Conservation (phyloP, 139 green algal species). For the Choricystis sp. region DNA sequence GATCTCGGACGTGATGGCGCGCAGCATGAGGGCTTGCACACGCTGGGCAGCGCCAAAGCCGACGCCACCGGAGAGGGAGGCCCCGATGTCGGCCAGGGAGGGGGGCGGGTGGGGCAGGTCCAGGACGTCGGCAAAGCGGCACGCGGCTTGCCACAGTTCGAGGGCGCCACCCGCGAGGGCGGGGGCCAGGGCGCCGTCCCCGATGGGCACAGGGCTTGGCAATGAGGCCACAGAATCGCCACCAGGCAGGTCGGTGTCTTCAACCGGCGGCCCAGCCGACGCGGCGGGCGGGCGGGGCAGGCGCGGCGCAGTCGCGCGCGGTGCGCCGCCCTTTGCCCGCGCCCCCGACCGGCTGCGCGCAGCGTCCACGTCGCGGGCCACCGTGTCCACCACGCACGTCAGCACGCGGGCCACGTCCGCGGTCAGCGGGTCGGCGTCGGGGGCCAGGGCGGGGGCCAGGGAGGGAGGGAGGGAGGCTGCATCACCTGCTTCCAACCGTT, state of each 20-base stretch:
- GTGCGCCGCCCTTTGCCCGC: too few relatives aligned
- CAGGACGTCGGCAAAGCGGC: background rate
- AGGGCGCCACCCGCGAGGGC: background rate
- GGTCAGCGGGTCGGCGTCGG: too few relatives aligned
- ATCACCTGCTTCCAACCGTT: too few relatives aligned
- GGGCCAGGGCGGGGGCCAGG: background rate
- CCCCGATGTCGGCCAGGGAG: background rate
- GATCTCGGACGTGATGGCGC: background rate
- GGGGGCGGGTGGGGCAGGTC: background rate
- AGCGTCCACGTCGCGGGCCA: background rate
- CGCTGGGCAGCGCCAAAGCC: background rate
- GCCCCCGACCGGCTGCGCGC: too few relatives aligned
- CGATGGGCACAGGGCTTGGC: background rate
- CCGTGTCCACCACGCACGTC: background rate
- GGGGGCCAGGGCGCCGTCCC: background rate
- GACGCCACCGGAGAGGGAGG: background rate
- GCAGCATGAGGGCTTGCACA: background rate
- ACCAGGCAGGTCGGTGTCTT: background rate
- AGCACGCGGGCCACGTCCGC: background rate
- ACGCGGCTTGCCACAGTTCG: background rate
- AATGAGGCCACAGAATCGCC: background rate
- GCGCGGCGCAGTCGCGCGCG: too few relatives aligned
- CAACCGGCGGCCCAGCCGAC: background rate
- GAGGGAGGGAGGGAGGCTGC: background rate
- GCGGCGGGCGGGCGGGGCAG: background rate